Conservation (phyloP, 2,329 filamentous ascomycete genomes). For the Ophiostoma montium region DNA sequence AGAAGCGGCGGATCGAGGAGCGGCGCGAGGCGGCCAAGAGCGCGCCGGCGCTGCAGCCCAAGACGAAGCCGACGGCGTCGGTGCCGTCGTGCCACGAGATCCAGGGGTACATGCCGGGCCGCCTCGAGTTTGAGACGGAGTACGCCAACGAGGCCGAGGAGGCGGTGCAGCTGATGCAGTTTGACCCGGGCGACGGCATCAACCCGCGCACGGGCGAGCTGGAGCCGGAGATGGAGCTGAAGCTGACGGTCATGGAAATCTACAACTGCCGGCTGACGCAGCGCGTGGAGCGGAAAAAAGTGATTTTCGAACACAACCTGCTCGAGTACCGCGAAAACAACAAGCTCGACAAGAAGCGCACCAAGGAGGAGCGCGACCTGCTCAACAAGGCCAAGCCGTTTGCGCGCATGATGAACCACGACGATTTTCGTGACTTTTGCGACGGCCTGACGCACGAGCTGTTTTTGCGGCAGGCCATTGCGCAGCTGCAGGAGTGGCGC, state of each 20-base stretch:
- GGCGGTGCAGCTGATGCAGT: conserved; percentile 95
- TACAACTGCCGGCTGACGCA: conserved; percentile 89
- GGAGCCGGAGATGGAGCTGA: conserved; percentile 93
- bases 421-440: conserved; percentile 77
- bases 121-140: conserved; percentile 93
- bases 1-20: conserved; percentile 88
- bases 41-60: conserved; percentile 68
- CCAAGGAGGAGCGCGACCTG: conserved; percentile 86
- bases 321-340: conserved; percentile 89
- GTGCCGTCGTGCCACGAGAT: conserved; percentile 96
- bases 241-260: conserved; percentile 95
- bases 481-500: conserved; percentile 89
- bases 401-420: conserved; percentile 87
- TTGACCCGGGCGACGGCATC: conserved; percentile 87
- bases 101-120: conserved; percentile 95
- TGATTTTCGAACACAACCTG: conserved; percentile 89
- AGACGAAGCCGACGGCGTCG: conserved; percentile 90
- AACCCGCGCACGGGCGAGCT: conserved; percentile 72
- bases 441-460: conserved; percentile 81
- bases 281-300: conserved; percentile 85
- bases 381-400: conserved; percentile 92
- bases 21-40: conserved; percentile 77
- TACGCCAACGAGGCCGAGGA: conserved; percentile 97
- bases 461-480: conserved; percentile 77
- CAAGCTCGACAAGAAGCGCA: conserved; percentile 81